These are phyloP conservation scores for Podaxis mareebaensis DNA, from an alignment of 768 basidiomycete species.

Conservation along the genomic window DNA sequence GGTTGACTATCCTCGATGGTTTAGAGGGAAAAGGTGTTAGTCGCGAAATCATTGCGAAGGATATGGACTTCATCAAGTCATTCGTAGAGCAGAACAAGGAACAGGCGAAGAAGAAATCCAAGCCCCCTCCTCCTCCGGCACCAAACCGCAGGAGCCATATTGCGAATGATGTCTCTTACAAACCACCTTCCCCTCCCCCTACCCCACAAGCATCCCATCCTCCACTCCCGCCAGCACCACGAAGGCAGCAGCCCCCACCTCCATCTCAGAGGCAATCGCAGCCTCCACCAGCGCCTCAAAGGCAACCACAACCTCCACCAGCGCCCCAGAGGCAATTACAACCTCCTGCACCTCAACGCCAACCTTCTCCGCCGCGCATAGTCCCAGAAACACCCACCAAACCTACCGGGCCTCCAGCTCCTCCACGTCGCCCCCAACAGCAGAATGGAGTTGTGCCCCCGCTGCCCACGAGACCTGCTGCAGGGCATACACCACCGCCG, in stretches of 20 bases:
- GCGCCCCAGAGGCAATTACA: slow-evolving; percentile 19
- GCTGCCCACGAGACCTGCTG: slow-evolving; percentile 30
- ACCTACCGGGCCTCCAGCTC: slow-evolving; percentile 28
- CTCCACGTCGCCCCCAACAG: slow-evolving; percentile 36
- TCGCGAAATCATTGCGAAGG: slow-evolving; percentile 65
- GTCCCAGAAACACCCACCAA: slow-evolving; percentile 42
- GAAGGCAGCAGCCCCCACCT: slow-evolving; percentile 24
- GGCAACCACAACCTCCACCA: slow-evolving; percentile 39
- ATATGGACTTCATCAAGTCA: slow-evolving; percentile 88
- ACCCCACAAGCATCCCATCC: slow-evolving; percentile 29
- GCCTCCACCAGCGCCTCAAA: slow-evolving; percentile 19
- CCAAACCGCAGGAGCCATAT: slow-evolving; percentile 34
- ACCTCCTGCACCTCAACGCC: not conserved
- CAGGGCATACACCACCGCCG: slow-evolving; percentile 34
- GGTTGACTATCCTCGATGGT: slow-evolving; percentile 71
- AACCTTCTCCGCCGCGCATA: slow-evolving; percentile 37
- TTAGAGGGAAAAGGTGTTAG: slow-evolving; percentile 68
- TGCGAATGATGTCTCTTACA: slow-evolving; percentile 31
- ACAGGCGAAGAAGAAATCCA: slow-evolving; percentile 42
- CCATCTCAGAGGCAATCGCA: slow-evolving; percentile 19
- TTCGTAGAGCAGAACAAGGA: slow-evolving; percentile 62
- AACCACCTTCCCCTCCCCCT: slow-evolving; percentile 39
- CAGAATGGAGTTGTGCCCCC: slow-evolving; percentile 32
- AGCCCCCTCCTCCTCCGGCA: slow-evolving; percentile 52
- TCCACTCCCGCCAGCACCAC: slow-evolving; percentile 34